A percentile compares a stretch with the other conserved stretches of the same genome.
phyloP scores from a whole-genome alignment of 371 early-diverging fungal species.

The Mortierella sp. region DNA sequence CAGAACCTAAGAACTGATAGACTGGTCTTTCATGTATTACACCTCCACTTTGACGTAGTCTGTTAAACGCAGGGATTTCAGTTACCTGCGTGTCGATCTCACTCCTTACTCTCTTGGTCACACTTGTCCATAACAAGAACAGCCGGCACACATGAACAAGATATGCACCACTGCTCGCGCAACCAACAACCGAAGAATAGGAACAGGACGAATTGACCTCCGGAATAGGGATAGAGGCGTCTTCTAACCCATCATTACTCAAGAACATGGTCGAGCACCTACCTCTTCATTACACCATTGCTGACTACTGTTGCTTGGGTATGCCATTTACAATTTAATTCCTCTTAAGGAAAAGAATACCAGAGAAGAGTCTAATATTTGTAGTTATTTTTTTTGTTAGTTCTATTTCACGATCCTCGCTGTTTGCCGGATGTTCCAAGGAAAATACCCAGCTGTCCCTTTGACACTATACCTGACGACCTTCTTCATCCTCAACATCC shows the following conservation, averaged over 20 bases:
- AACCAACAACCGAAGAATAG: conserved; percentile 8
- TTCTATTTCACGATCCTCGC: conserved; percentile 66
- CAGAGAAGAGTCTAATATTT: neutral
- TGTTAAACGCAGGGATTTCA: conserved; percentile 40
- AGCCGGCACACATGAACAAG: conserved; percentile 26
- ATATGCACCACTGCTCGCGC: conserved; percentile 26
- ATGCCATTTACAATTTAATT: neutral
- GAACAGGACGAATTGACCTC: neutral
- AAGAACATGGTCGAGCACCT: conserved; percentile 27
- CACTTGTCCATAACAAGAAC: conserved; percentile 21
- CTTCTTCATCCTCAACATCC: conserved; percentile 61
- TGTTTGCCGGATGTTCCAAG: conserved; percentile 61
- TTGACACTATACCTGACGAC: conserved; percentile 64
- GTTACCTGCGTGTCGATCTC: conserved; percentile 33
- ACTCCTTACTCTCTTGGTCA: conserved; percentile 18
- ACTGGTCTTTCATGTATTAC: too few relatives aligned
- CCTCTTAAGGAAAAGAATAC: neutral
- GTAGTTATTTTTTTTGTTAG: conserved; percentile 31
- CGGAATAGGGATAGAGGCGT: neutral
- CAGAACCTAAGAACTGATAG: too few relatives aligned
- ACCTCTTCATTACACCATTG: conserved; percentile 40
- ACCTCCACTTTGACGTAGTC: conserved; percentile 8
- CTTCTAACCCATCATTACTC: conserved; percentile 4
- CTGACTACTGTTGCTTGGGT: conserved; percentile 43
- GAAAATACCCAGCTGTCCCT: conserved; percentile 61